phyloP scores from a whole-genome alignment of 306 rosid genomes.

The Malus asiatica region DNA sequence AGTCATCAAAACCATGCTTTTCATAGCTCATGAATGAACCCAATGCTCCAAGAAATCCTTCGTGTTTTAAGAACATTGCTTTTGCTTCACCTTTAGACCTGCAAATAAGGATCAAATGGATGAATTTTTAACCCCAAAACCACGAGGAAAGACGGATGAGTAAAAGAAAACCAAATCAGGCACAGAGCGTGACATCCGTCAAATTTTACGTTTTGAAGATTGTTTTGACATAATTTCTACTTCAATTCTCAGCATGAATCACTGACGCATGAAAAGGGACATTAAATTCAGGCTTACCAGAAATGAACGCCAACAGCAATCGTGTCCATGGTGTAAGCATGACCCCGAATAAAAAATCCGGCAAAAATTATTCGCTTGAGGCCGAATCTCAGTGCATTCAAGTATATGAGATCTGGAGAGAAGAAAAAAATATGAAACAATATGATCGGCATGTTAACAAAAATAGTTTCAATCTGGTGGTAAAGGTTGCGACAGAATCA shows the following conservation, averaged over 20 bases:
- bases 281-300: conserved; percentile 42
- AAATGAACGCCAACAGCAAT: conserved; percentile 87
- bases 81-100: conserved; percentile 97
- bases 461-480: background rate
- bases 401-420: conserved; percentile 69
- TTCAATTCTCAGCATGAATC: background rate
- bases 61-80: conserved; percentile 88
- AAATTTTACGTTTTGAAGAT: background rate
- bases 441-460: background rate
- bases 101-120: background rate
- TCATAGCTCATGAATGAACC: conserved; percentile 81
- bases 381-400: conserved; percentile 90
- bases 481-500: background rate
- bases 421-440: conserved; percentile 2
- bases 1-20: conserved; percentile 51
- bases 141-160: background rate
- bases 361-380: conserved; percentile 89
- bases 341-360: conserved; percentile 86
- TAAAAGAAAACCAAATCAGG: background rate
- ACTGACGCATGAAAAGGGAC: background rate
- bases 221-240: background rate
- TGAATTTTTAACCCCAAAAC: background rate
- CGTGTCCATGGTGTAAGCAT: conserved; percentile 88
- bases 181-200: background rate
- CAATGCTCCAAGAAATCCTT: conserved; percentile 94